Conservation (phyloP, 257 asterid species). For the Anisodus acutangulus region DNA sequence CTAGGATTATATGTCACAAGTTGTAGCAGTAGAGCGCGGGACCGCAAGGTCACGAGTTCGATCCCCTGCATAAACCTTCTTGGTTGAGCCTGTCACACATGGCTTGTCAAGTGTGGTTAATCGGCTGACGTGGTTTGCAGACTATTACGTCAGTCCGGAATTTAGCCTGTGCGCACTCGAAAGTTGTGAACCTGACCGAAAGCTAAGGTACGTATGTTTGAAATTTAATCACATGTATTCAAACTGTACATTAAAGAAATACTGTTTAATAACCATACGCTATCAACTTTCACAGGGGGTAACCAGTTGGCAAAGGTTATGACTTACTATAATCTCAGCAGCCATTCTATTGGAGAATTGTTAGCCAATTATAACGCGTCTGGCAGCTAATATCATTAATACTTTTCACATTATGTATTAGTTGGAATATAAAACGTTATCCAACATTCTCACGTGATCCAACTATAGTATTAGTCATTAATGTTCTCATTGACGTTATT, state of each 20-base stretch:
- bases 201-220: constrained; percentile 8
- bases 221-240: constrained; percentile 1
- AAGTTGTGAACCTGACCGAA: background rate
- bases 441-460: constrained; percentile 34
- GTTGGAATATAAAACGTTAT: constrained; percentile 17
- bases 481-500: constrained; percentile 21
- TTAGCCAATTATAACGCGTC: too few species aligned
- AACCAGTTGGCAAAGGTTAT: too few species aligned
- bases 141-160: too few species aligned
- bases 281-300: background rate
- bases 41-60: too few species aligned
- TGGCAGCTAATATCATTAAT: background rate
- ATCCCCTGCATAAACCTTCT: too few species aligned
- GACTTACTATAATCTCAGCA: too few species aligned
- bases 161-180: too few species aligned
- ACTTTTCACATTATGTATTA: background rate
- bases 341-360: too few species aligned
- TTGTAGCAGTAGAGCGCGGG: too few species aligned
- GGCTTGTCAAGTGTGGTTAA: too few species aligned
- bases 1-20: background rate
- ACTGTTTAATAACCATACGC: constrained; percentile 13
- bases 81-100: too few species aligned
- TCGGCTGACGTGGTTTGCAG: too few species aligned
- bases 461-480: background rate
- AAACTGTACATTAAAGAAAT: background rate